Percentiles rank a stretch among this genome's conserved stretches.
phyloP scores from a whole-genome alignment of 164 flowering plant species.

The Tinospora cordifolia region DNA sequence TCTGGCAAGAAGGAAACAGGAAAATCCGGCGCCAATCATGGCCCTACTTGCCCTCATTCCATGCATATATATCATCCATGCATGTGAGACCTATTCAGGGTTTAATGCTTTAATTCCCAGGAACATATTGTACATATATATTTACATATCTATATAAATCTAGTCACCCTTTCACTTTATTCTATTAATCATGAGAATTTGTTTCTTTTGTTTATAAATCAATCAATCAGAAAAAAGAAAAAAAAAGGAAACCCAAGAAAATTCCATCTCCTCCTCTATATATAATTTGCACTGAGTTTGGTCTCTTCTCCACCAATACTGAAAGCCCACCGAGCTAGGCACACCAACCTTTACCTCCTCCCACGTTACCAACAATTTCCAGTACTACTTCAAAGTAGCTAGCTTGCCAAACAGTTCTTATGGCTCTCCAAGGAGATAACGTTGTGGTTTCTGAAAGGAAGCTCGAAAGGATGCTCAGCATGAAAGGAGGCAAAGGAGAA shows the following conservation, averaged over 20 bases:
- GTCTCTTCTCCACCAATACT: background rate
- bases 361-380: background rate
- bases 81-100: background rate
- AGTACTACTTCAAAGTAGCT: background rate
- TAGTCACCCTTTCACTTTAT: background rate
- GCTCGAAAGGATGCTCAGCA: slow-evolving; percentile 66
- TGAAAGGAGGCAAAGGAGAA: slow-evolving; percentile 90
- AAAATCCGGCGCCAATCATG: slow-evolving; percentile 1
- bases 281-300: background rate
- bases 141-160: no score
- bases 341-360: background rate
- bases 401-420: background rate
- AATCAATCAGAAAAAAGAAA: background rate
- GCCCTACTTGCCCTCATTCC: background rate
- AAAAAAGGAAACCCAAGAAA: no score
- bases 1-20: background rate
- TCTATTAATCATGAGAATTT: background rate
- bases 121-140: no score
- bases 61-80: background rate
- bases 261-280: background rate
- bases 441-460: slow-evolving; percentile 49
- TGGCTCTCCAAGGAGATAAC: slow-evolving; percentile 48
- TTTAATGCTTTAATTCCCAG: background rate
- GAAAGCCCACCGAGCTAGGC: no score
- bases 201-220: no score